A percentile compares a stretch with the other conserved stretches of the same genome.
These are phyloP conservation scores for Chaetomium fimeti DNA, from an alignment of 495 filamentous ascomycete genomes.

Conservation along the genomic window DNA sequence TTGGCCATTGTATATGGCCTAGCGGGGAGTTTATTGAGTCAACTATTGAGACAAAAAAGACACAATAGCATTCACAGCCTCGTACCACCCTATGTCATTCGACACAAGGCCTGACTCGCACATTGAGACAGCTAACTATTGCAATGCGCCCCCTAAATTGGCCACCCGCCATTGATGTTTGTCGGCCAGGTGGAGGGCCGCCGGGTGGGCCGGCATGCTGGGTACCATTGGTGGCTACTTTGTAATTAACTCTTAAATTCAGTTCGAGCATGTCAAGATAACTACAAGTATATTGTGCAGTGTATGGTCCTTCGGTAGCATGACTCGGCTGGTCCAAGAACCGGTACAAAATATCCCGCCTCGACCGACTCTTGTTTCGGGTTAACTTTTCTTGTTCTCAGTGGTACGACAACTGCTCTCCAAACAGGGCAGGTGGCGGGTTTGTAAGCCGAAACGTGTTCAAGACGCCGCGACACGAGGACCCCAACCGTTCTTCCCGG, in stretches of 20 bases:
- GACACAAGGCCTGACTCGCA: too few relatives aligned
- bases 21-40: too few relatives aligned
- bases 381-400: not conserved
- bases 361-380: not conserved
- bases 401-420: not conserved
- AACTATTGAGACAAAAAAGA: not conserved
- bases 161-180: not conserved
- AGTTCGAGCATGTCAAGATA: too few relatives aligned
- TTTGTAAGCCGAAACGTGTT: conserved; percentile 13
- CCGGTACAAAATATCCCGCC: too few relatives aligned
- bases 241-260: too few relatives aligned
- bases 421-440: conserved; percentile 1
- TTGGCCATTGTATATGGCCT: too few relatives aligned
- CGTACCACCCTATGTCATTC: not conserved
- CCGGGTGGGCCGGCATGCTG: not conserved
- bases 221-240: too few relatives aligned
- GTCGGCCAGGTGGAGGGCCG: not conserved
- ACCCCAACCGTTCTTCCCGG: not conserved
- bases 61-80: not conserved
- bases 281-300: too few relatives aligned
- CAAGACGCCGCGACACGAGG: not conserved
- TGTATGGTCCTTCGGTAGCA: too few relatives aligned
- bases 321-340: too few relatives aligned
- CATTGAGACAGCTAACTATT: not conserved
- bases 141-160: not conserved